Base-by-base conservation (phyloP, 768 basidiomycete genomes). In the Trametes maxima region DNA sequence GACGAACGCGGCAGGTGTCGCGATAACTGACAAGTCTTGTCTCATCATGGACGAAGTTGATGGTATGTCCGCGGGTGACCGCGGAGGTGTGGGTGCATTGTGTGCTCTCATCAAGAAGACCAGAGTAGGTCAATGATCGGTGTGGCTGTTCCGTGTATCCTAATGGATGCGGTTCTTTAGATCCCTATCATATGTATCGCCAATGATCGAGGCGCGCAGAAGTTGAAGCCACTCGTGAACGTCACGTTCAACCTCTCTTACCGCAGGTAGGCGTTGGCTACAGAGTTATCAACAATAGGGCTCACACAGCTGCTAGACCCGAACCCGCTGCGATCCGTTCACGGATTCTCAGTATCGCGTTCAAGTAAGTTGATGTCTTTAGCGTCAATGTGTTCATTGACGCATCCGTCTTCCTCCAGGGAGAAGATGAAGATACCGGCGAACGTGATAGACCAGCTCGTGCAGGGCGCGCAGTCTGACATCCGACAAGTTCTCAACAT, bases 41-140 rank as follows among this genome's bases (percentile, higher is more conserved):
- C 78, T 99, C 46, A 98, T 99, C 71, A 98, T 99, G 96, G 97
- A 99, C 69, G 97, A 99, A 72, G 96, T 98, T 2, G 97, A 99
- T 66, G 97, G 97, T 1, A 99, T 98, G 95, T 96, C 94, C 5
- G 92, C 92, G 3, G 97, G 97, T 17, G 97, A 99, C 74, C 83
- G 97, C 46, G 97, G 97, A 16, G 97, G 97, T 57, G 92, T 98
- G 1, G 96, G 94, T 22, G 97, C 97, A 6, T 72, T 99, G 66
- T 94, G 94, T 59, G 87, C 87, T 0, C 70, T 99, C 62, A 96
- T 99, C 67, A 94, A 89, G 77, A 98, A 96, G 79, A 89, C 90
- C 21, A 93, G 89, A 79, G 94, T 92, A 42, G 24, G 74, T 52
- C 2, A 16, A 8, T 10, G 35, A 11, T 22, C 22, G 25, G 16